Evolutionary conservation across 257 asterid genomes (phyloP), one percentile per base, ranked within the genome.

Genomic region (Leptodermis oblonga): DNA sequence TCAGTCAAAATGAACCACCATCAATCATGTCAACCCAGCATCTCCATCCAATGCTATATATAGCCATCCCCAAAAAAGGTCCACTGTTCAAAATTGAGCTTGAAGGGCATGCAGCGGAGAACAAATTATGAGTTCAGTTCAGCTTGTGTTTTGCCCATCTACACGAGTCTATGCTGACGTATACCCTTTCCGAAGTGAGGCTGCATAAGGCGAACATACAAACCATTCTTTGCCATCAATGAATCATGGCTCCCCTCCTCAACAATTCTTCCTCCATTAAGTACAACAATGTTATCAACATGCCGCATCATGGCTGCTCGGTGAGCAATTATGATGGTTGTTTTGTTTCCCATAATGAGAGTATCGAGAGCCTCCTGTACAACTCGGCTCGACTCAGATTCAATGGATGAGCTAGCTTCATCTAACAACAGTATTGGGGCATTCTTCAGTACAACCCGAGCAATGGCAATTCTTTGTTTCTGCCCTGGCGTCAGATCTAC

Each of bases 271-370:
- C 99, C 99, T 70, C 99, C 97, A 76, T 94, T 91, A 51, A 94
- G 95, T 34, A 94, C 99, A 65, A 94, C 99, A 64, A 94, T 85
- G 73, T 84, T 91, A 83, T 94, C 99, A 34, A 94, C 99, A 62
- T 91, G 99, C 76, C 97, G 87, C 99, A 94, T 94, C 97, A 91
- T 89, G 65, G 99, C 99, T 51, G 97, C 97, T 37, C 99, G 79
- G 69, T 94, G 99, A n/a, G 97, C 99, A 60, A 94, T 91, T 30
- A 94, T 84, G 68, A 94, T 83, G 54, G 97, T 85, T 56, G 99
- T 94, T 78, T 94, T 94, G 86, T 94, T 94, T 67, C 99, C 99
- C 97, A 94, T 91, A 26, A 94, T 70, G 17, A 94, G 90, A 41
- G 99, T 94, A 72, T 89, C 99, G 26, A 94, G 90, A 56, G 99